A percentile compares a stretch with the other conserved stretches of the same genome.
Evolutionary conservation across 2,329 filamentous ascomycete species (phyloP).

Genomic region (Pseudogymnoascus sp.): DNA sequence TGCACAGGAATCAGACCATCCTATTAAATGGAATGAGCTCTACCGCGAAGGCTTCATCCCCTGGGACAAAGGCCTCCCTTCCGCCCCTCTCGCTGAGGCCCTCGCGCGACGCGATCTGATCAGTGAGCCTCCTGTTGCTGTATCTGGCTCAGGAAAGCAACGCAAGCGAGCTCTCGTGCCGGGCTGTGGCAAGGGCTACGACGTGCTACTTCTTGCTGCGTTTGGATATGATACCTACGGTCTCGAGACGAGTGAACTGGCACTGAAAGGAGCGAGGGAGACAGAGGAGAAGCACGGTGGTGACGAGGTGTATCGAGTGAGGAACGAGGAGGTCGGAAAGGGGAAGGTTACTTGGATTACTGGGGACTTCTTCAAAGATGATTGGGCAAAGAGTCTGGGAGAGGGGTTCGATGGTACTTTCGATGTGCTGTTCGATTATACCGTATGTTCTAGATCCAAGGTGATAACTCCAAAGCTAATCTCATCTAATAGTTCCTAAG

Average conservation of each 20-base stretch:
- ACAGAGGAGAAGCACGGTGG: slow-evolving; percentile 12
- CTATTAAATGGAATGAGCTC: slow-evolving; percentile 41
- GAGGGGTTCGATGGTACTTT: slow-evolving; percentile 42
- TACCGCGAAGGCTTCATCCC: slow-evolving; percentile 43
- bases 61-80: slow-evolving; percentile 53
- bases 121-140: slow-evolving; percentile 22
- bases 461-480: slow-evolving; percentile 3
- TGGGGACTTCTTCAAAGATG: slow-evolving; percentile 62
- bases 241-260: slow-evolving; percentile 54
- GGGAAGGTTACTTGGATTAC: slow-evolving; percentile 51
- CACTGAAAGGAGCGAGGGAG: slow-evolving; percentile 35
- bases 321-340: slow-evolving; percentile 35
- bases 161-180: slow-evolving; percentile 62
- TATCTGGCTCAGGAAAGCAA: slow-evolving; percentile 17
- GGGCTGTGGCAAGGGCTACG: slow-evolving; percentile 76
- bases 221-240: slow-evolving; percentile 74
- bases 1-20: slow-evolving; percentile 20
- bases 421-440: slow-evolving; percentile 62
- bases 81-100: slow-evolving; percentile 48
- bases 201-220: slow-evolving; percentile 67
- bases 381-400: slow-evolving; percentile 39
- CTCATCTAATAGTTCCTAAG: slow-evolving; percentile 49
- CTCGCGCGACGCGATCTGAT: slow-evolving; percentile 44
- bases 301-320: neutral
- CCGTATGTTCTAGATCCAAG: slow-evolving; percentile 37